phyloP scores from a whole-genome alignment of 768 basidiomycete species.

The Hypholoma sublateritium region DNA sequence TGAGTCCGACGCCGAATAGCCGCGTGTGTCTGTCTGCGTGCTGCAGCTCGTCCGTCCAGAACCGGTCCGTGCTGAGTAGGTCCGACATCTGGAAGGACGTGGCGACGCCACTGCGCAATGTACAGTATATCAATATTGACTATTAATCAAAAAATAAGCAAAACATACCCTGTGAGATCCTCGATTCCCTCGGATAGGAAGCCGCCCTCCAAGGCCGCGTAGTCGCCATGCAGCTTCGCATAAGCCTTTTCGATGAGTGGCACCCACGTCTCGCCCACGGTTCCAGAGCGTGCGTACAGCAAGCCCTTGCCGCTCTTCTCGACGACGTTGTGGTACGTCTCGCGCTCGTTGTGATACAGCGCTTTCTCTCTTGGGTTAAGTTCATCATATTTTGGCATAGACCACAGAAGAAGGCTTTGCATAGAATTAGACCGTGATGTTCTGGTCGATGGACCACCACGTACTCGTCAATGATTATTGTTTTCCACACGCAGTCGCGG shows the following conservation, averaged over 20 bases:
- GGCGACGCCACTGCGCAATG: slow-evolving; percentile 32
- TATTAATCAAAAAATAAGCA: background rate
- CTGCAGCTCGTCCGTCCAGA: slow-evolving; percentile 51
- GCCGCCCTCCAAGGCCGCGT: slow-evolving; percentile 13
- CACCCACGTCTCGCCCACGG: slow-evolving; percentile 21
- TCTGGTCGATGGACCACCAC: slow-evolving; percentile 11
- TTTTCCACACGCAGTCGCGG: slow-evolving; percentile 50
- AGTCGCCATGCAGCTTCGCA: slow-evolving; percentile 21
- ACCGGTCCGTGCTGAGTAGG: slow-evolving; percentile 44
- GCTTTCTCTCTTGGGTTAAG: slow-evolving; percentile 11
- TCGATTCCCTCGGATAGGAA: slow-evolving; percentile 43
- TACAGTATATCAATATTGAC: background rate
- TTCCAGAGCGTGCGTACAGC: slow-evolving; percentile 17
- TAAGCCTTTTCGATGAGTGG: slow-evolving; percentile 21
- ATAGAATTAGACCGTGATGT: background rate
- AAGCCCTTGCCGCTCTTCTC: slow-evolving; percentile 20
- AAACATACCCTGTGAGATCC: slow-evolving; percentile 15
- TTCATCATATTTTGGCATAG: slow-evolving; percentile 18
- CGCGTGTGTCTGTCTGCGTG: slow-evolving; percentile 39
- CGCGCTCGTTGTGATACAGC: slow-evolving; percentile 16
- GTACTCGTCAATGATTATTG: slow-evolving; percentile 58
- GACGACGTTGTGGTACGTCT: slow-evolving; percentile 6
- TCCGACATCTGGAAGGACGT: slow-evolving; percentile 30
- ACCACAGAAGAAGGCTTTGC: slow-evolving; percentile 15
- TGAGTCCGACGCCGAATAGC: slow-evolving; percentile 42